Conservation (phyloP, 2,329 filamentous ascomycete genomes). For the Passalora sequoiae region DNA sequence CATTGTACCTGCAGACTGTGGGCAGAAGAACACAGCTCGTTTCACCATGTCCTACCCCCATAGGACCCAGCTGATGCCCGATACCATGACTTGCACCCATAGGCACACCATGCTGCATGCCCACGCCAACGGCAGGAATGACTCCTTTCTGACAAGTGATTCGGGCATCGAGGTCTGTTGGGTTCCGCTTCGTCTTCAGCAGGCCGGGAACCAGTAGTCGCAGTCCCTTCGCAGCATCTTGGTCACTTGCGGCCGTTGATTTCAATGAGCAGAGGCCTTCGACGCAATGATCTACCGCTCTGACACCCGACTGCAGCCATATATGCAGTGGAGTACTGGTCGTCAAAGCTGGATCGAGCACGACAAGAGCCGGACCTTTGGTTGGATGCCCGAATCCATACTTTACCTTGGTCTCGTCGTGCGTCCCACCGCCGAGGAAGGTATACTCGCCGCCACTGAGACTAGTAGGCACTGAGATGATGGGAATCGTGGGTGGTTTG, state of each 20-base stretch:
- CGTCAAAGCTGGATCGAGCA: slow-evolving; percentile 52
- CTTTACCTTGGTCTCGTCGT: slow-evolving; percentile 14
- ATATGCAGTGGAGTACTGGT: slow-evolving; percentile 48
- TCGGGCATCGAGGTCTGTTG: slow-evolving; percentile 39
- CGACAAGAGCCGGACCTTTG: slow-evolving; percentile 46
- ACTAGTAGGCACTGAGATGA: slow-evolving; percentile 20
- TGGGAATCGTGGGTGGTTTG: slow-evolving; percentile 10
- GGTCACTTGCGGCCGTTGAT: slow-evolving; percentile 34
- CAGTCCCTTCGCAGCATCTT: slow-evolving; percentile 37
- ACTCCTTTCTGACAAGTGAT: slow-evolving; percentile 49
- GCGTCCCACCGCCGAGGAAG: slow-evolving; percentile 38
- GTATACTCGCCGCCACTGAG: slow-evolving; percentile 33
- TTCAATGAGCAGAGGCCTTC: slow-evolving; percentile 48
- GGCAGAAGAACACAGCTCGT: slow-evolving; percentile 55
- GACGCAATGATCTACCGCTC: slow-evolving; percentile 55
- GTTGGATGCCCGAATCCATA: slow-evolving; percentile 24
- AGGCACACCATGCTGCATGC: slow-evolving; percentile 38
- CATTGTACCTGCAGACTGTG: slow-evolving; percentile 54
- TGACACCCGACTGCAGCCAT: slow-evolving; percentile 56
- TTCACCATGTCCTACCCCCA: slow-evolving; percentile 57
- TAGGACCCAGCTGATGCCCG: slow-evolving; percentile 44
- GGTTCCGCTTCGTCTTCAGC: slow-evolving; percentile 37
- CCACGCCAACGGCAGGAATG: slow-evolving; percentile 50
- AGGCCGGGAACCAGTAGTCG: slow-evolving; percentile 42
- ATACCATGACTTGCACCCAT: slow-evolving; percentile 41